Base-by-base conservation (phyloP, 1,139 yeast species). In the Geotrichum histeridarum region DNA sequence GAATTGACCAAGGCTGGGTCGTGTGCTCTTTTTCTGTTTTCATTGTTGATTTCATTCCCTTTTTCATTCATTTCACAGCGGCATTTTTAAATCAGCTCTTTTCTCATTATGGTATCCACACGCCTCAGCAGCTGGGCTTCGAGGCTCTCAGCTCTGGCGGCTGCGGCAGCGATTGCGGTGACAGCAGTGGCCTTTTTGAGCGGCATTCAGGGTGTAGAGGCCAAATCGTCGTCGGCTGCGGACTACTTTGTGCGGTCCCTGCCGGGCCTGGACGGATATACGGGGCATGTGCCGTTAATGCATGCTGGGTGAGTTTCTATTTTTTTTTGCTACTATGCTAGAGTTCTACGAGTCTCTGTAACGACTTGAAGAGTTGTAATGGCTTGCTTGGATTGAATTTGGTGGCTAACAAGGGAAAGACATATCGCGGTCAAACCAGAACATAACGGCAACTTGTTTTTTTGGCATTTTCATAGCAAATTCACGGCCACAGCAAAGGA, bases 371-470 rank as follows among this genome's bases (percentile, higher is more conserved):
- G 5, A 5, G 22, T 30, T 14, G 39, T 12, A 11, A 4, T 14
- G 3, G 11, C 27, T n/a, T 18, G 12, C 15, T 22, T 22, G 32
- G 7, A 8, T 27, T 27, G 30, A 31, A 33, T 12, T 14, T 31
- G 12, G 8, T 33, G 7, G 38, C 38, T 35, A 17, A 44, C 36
- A 62, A 95, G 2, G 4, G 32, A 9, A 37, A 47, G 50, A 0
- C 93, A 86, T 63, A 68, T 87, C 18, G 78, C 77, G 55, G 67
- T 83, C 17, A 76, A 77, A 55, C 76, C 80, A 1, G 79, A 76
- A 45, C 76, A 78, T 56, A 74, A 79, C 46, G 82, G 86, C 38
- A 77, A 81, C 61, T 78, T 88, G 67, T 93, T 86, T 68, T 93
- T 90, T 69, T 90, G 97, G 97, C 68, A 68, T 51, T 67, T 71